phyloP scores from a whole-genome alignment of 371 early-diverging fungal genomes.

The Rhizomucor pusillus region DNA sequence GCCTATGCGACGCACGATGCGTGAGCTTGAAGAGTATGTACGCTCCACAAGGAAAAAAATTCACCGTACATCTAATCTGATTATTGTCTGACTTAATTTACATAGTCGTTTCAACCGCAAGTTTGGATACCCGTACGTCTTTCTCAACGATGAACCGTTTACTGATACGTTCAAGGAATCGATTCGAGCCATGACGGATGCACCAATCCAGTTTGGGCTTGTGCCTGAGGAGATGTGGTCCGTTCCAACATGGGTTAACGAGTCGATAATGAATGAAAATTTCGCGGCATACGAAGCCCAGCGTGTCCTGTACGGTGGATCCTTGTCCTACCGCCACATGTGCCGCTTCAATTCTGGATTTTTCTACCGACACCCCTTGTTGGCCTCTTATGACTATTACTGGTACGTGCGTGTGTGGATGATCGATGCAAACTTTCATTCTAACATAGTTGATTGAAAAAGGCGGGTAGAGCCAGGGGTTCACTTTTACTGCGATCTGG shows the following conservation, averaged over 20 bases:
- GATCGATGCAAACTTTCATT: too few species aligned
- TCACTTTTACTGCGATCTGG: constrained; percentile 83
- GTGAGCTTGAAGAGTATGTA: constrained; percentile 71
- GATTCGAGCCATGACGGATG: constrained; percentile 62
- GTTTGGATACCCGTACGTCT: constrained; percentile 89
- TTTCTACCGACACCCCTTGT: constrained; percentile 85
- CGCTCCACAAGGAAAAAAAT: too few species aligned
- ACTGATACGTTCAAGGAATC: constrained; percentile 62
- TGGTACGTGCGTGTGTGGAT: constrained; percentile 62
- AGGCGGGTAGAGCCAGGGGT: constrained; percentile 97
- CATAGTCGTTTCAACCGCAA: constrained; percentile 77
- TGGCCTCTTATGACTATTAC: constrained; percentile 86
- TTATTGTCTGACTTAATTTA: neutral
- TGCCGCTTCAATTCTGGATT: constrained; percentile 80
- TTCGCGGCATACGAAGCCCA: constrained; percentile 57
- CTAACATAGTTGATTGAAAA: too few species aligned
- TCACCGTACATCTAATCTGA: neutral
- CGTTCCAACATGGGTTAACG: constrained; percentile 65
- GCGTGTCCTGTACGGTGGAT: constrained; percentile 66
- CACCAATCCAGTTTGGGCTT: constrained; percentile 60
- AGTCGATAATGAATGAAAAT: constrained; percentile 49
- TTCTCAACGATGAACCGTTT: constrained; percentile 84
- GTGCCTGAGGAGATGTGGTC: constrained; percentile 71
- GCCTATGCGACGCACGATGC: constrained; percentile 67
- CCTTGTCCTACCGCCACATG: constrained; percentile 41